Evolutionary conservation across 2,329 filamentous ascomycete species (phyloP).

Genomic region (Aspergillus floridensis): DNA sequence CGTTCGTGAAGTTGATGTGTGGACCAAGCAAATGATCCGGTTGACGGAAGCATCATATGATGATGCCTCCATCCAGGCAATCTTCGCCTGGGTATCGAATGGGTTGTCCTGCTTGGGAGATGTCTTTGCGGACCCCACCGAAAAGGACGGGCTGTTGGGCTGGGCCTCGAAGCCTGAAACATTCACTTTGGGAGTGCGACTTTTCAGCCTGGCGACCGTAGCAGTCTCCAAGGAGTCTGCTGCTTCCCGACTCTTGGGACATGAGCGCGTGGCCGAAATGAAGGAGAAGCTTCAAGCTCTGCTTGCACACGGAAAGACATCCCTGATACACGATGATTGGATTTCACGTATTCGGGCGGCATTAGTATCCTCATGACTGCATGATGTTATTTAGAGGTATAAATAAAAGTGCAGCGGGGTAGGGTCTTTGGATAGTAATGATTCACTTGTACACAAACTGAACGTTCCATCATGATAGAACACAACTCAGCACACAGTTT

Average conservation of each 20-base stretch:
- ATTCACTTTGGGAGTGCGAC: conserved; percentile 51
- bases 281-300: conserved; percentile 27
- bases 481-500: background rate
- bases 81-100: conserved; percentile 33
- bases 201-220: conserved; percentile 38
- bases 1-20: conserved; percentile 68
- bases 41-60: conserved; percentile 28
- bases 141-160: conserved; percentile 65
- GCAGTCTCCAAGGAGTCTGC: conserved; percentile 26
- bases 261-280: conserved; percentile 15
- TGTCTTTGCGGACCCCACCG: conserved; percentile 28
- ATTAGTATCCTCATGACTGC: conserved; percentile 14
- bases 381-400: conserved; percentile 6
- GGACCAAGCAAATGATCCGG: conserved; percentile 55
- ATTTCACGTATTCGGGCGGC: conserved; percentile 28
- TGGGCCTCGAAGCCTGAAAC: conserved; percentile 68
- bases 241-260: conserved; percentile 16
- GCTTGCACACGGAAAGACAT: conserved; percentile 20
- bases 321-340: conserved; percentile 34
- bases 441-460: background rate
- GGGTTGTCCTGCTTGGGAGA: conserved; percentile 30
- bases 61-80: conserved; percentile 17
- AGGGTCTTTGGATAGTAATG: background rate
- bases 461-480: background rate
- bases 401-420: conserved; percentile 18